A percentile compares a stretch with the other conserved stretches of the same genome.
These are phyloP conservation scores for Pouteria campechiana DNA, from an alignment of 179 eudicot genomes.

Conservation along the genomic window DNA sequence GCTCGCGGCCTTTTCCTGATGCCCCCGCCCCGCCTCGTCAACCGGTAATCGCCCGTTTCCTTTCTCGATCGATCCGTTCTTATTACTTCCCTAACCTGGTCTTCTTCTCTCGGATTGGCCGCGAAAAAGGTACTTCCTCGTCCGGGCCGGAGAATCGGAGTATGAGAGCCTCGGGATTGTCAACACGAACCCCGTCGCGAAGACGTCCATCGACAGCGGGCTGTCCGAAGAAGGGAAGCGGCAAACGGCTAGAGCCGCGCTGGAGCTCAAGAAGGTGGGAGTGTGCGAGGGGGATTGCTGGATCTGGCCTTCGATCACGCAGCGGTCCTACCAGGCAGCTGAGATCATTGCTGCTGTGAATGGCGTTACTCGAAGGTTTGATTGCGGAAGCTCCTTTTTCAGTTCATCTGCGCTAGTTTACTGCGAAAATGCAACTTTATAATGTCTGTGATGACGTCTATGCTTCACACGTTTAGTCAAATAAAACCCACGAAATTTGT, in stretches of 20 bases:
- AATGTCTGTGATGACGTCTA: no score
- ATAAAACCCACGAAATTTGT: no score
- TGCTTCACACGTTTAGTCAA: no score
- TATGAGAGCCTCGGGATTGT: conserved; percentile 73
- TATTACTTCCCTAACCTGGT: background rate
- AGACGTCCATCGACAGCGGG: conserved; percentile 77
- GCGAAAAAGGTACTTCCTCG: conserved; percentile 67
- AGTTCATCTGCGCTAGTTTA: no score
- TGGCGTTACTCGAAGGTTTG: conserved; percentile 60
- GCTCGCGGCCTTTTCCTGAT: conserved; percentile 97
- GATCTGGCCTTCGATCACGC: conserved; percentile 99
- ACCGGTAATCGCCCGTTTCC: conserved; percentile 35
- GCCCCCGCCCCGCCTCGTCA: conserved; percentile 80
- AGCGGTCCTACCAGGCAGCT: conserved; percentile 93
- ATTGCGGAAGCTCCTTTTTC: no score
- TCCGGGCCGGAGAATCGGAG: conserved; percentile 90
- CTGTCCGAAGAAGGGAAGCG: conserved; percentile 66
- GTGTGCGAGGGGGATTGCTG: conserved; percentile 85
- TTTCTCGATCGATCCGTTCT: background rate
- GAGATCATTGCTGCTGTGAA: conserved; percentile 80
- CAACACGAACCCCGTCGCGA: conserved; percentile 92
- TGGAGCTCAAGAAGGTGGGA: conserved; percentile 47
- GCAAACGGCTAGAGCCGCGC: conserved; percentile 64
- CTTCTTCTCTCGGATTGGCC: background rate
- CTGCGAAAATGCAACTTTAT: no score